Base-by-base conservation (phyloP, 2,329 filamentous ascomycete species). In the Chaetomium globosum region DNA sequence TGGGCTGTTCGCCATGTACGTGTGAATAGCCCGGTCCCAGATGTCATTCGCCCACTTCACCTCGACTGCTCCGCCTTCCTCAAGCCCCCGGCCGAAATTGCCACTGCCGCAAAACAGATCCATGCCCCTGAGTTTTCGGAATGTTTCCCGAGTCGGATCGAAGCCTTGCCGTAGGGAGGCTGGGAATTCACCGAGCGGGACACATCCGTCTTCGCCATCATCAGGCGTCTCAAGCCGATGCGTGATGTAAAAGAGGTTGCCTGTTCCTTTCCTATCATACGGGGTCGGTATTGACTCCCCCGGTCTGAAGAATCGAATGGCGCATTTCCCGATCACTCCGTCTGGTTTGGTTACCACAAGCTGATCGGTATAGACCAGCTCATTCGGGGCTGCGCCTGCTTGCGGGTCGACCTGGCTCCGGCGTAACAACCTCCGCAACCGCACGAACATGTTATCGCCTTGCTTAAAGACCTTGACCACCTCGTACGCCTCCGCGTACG, bases 91-190 rank as follows among this genome's bases (percentile, higher is more conserved):
- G 5, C 91, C 91, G 59, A 95, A 87, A 60, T 89, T 92, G 0
- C 92, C 91, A 21, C 89, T 88, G 0, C 92, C 92, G 69, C 89
- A 92, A 71, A 92, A 96, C 0, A 95, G 78, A 68, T 92, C 90
- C 3, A 94, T 76, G 0, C 88, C 89, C 5, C 78, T 79, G 9
- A 91, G 78, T 65, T 80, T 80, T 21, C 73, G 67, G 65, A 64
- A 73, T 49, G 69, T 63, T 5, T 65, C 36, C 1, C 66, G 69
- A 0, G 63, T 57, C 0, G 85, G 83, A 67, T 88, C 77, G 51
- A 85, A 85, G 0, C 87, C 87, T 74, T 90, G 83, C 0, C 77
- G 80, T 2, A 89, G 68, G 4, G 71, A 72, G 5, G 61, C 43
- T 0, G 78, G 80, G 26, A 74, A 72, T 0, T 73, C 39, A 1